Percentiles rank a stretch among this genome's conserved stretches.
Conservation (phyloP, 2,329 filamentous ascomycete genomes). For the Bipolaris sorokiniana region DNA sequence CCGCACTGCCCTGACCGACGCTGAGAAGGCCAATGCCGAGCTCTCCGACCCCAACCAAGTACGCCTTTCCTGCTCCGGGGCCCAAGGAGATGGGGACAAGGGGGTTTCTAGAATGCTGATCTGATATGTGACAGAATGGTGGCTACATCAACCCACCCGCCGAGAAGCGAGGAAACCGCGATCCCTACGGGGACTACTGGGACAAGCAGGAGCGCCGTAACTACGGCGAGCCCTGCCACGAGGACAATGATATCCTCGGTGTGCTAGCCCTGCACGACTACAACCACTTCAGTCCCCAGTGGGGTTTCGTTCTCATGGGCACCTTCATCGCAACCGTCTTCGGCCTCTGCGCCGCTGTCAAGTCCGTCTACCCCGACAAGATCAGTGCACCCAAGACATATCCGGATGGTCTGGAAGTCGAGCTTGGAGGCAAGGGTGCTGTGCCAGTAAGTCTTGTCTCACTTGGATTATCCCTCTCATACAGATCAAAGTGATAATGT, state of each 20-base stretch:
- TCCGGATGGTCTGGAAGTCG: slow-evolving; percentile 55
- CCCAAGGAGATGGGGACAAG: neutral
- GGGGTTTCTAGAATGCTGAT: slow-evolving; percentile 18
- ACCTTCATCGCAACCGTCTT: slow-evolving; percentile 52
- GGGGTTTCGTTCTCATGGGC: slow-evolving; percentile 66
- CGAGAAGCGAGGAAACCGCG: slow-evolving; percentile 88
- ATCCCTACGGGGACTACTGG: slow-evolving; percentile 94
- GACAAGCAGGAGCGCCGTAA: slow-evolving; percentile 97
- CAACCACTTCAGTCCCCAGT: slow-evolving; percentile 77
- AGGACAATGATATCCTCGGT: slow-evolving; percentile 92
- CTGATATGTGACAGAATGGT: slow-evolving; percentile 67
- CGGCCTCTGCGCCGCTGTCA: slow-evolving; percentile 49
- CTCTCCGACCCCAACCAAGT: slow-evolving; percentile 66
- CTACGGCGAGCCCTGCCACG: slow-evolving; percentile 94
- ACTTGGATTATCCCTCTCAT: too few species aligned
- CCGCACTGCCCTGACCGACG: slow-evolving; percentile 44
- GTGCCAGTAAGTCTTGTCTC: slow-evolving; percentile 42
- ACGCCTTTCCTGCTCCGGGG: slow-evolving; percentile 40
- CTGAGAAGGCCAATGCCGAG: slow-evolving; percentile 59
- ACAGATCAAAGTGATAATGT: slow-evolving; percentile 10
- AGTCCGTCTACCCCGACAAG: slow-evolving; percentile 55
- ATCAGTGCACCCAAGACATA: slow-evolving; percentile 54
- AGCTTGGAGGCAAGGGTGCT: slow-evolving; percentile 56
- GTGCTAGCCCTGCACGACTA: slow-evolving; percentile 91
- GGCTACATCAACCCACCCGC: slow-evolving; percentile 79